A percentile compares a stretch with the other conserved stretches of the same genome.
Conservation (phyloP, 768 basidiomycete genomes). For the Suillus subalutaceus region DNA sequence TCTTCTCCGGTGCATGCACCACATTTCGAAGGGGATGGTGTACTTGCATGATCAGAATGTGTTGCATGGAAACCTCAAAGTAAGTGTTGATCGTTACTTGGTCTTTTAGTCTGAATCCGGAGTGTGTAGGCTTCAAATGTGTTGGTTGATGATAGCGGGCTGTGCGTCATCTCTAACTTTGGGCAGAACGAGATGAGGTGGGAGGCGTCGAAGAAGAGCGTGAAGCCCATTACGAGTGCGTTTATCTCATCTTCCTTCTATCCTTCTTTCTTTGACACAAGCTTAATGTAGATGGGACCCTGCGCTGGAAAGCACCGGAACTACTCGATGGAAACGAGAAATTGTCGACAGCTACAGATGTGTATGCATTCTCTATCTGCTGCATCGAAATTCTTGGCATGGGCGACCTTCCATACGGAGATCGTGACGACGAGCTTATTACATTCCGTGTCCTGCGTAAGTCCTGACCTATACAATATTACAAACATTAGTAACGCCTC, state of each 20-base stretch:
- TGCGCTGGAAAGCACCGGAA: conserved; percentile 77
- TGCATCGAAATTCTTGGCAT: conserved; percentile 66
- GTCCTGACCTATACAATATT: conserved; percentile 22
- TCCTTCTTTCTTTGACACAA: background rate
- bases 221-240: conserved; percentile 50
- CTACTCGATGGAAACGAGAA: conserved; percentile 50
- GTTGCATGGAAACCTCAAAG: conserved; percentile 80
- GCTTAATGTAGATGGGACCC: conserved; percentile 51
- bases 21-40: conserved; percentile 19
- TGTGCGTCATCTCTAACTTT: conserved; percentile 81
- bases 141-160: conserved; percentile 66
- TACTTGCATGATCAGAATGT: conserved; percentile 22
- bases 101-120: background rate
- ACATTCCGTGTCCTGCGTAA: conserved; percentile 53
- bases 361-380: conserved; percentile 70
- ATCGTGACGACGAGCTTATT: conserved; percentile 53
- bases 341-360: conserved; percentile 59
- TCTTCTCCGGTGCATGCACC: conserved; percentile 13
- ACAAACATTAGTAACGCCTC: conserved; percentile 17
- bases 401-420: conserved; percentile 62
- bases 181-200: conserved; percentile 81
- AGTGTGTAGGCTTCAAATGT: conserved; percentile 67
- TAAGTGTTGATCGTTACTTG: conserved; percentile 28
- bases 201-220: conserved; percentile 66
- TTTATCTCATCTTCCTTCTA: conserved; percentile 11